Percentiles rank a stretch among this genome's conserved stretches.
These are phyloP conservation scores for Boletus mariae DNA, from an alignment of 1,284 basidiomycete species.

Conservation along the genomic window DNA sequence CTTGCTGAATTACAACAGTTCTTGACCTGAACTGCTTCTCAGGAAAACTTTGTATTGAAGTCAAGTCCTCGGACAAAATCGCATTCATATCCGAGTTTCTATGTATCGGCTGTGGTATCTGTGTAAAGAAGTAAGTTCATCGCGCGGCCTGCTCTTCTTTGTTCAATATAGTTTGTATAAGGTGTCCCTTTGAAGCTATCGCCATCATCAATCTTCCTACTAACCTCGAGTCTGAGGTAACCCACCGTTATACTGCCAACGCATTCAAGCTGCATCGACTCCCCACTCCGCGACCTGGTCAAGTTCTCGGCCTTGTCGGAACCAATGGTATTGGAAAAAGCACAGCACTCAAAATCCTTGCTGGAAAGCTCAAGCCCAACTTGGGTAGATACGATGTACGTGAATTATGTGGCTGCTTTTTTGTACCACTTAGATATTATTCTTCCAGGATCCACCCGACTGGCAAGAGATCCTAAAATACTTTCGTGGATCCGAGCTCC, in stretches of 20 bases:
- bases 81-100: conserved; percentile 96
- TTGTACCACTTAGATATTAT: conserved; percentile 3
- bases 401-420: conserved; percentile 13
- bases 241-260: conserved; percentile 96
- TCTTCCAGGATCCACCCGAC: conserved; percentile 81
- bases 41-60: conserved; percentile 98
- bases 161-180: conserved; percentile 32
- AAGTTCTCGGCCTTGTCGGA: conserved; percentile 93
- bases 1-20: not conserved
- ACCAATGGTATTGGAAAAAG: conserved; percentile 99
- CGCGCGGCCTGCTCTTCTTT: conserved; percentile 5
- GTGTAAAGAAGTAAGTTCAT: conserved; percentile 86
- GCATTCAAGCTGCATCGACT: conserved; percentile 97
- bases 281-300: conserved; percentile 91
- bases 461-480: conserved; percentile 98
- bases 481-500: conserved; percentile 94
- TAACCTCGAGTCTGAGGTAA: conserved; percentile 90
- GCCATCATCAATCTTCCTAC: conserved; percentile 97
- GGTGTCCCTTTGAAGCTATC: conserved; percentile 97
- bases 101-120: conserved; percentile 97
- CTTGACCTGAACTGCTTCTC: not conserved
- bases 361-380: conserved; percentile 94
- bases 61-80: conserved; percentile 91
- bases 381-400: conserved; percentile 85
- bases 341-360: conserved; percentile 91